These are phyloP conservation scores for Gossypium sturtianum DNA, from an alignment of 345 rosid genomes.

Conservation along the genomic window DNA sequence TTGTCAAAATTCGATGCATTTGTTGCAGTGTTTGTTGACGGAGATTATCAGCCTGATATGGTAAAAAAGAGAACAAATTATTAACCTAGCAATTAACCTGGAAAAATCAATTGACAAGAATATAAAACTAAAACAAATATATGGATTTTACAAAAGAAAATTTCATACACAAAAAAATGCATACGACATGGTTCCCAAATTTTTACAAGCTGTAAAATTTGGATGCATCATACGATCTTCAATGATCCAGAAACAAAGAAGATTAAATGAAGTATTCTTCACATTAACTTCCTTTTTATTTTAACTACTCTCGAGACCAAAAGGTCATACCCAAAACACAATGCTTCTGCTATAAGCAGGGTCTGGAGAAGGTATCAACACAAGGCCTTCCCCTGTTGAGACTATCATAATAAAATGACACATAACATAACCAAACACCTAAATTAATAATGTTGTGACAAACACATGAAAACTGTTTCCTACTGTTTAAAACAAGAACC, in stretches of 20 bases:
- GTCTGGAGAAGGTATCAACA: background rate
- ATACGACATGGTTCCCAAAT: background rate
- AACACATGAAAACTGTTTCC: background rate
- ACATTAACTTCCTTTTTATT: background rate
- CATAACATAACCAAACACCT: background rate
- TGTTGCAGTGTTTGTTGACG: conserved; percentile 68
- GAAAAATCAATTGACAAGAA: background rate
- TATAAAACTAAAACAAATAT: too few relatives aligned
- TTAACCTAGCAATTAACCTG: background rate
- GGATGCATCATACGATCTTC: background rate
- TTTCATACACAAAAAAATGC: background rate
- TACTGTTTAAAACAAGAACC: background rate
- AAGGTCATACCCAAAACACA: background rate
- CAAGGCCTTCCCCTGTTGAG: background rate
- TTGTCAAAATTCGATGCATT: conserved; percentile 24
- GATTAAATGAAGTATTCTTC: background rate
- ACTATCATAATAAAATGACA: background rate
- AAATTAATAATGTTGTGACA: background rate
- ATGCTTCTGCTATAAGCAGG: background rate
- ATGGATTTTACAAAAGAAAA: background rate
- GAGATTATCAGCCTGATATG: conserved; percentile 59
- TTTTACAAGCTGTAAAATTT: background rate
- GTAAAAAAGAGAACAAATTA: background rate
- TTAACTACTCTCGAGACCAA: background rate
- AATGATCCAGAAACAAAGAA: background rate